Evolutionary conservation across 208 protist species (phyloP).

Genomic region (Acanthamoeba sp.): DNA sequence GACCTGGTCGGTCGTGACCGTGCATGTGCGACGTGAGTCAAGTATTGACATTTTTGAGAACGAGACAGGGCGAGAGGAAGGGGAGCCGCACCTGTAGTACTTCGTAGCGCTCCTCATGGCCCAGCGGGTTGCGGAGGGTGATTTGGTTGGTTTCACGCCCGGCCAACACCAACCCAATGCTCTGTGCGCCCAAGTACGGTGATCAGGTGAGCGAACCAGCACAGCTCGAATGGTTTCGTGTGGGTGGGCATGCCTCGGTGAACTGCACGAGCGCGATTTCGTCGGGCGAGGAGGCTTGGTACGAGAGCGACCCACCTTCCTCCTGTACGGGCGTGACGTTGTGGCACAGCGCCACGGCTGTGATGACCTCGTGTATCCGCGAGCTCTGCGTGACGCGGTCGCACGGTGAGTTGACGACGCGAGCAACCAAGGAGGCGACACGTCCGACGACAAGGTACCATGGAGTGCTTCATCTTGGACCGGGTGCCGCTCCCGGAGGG

Average conservation of each 20-base stretch:
- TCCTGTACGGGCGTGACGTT: constrained; percentile 96
- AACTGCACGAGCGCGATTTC: constrained; percentile 97
- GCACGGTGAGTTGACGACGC: too few species aligned
- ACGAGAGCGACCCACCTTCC: constrained; percentile 5
- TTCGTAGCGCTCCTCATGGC: constrained; percentile 89
- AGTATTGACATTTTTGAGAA: too few species aligned
- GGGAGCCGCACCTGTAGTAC: too few species aligned
- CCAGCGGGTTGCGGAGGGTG: constrained; percentile 79
- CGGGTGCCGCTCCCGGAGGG: too few species aligned
- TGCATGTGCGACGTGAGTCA: too few species aligned
- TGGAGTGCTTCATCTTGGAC: not conserved
- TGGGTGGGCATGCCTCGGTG: constrained; percentile 89
- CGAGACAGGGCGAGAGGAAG: too few species aligned
- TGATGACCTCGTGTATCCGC: constrained; percentile 89
- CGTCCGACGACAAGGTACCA: too few species aligned
- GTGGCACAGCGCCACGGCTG: constrained; percentile 95
- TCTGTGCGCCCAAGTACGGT: not conserved
- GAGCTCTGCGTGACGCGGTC: constrained; percentile 64
- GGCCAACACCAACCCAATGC: constrained; percentile 79
- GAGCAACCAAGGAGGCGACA: too few species aligned
- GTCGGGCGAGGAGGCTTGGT: constrained; percentile 92
- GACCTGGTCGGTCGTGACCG: too few species aligned
- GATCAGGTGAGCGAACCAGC: not conserved
- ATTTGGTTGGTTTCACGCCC: constrained; percentile 80
- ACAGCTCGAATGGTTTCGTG: too few species aligned